phyloP scores from a whole-genome alignment of 306 rosid genomes.

The Dryas octopetala region DNA sequence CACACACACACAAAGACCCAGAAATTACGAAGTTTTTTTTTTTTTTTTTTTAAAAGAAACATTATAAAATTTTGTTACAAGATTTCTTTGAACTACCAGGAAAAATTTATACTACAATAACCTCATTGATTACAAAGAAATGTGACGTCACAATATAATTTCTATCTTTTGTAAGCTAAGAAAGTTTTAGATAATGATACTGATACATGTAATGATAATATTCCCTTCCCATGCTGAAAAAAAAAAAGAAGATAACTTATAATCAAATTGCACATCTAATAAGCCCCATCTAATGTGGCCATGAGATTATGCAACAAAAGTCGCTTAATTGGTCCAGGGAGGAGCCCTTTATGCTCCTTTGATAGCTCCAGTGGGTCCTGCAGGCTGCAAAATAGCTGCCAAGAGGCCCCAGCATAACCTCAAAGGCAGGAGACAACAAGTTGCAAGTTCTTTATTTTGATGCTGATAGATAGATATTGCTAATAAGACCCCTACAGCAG shows the following conservation, averaged over 20 bases:
- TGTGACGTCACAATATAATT: background rate
- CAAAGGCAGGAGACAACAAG: background rate
- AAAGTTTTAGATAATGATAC: background rate
- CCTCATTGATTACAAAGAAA: background rate
- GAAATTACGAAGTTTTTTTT: no score
- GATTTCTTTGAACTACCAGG: background rate
- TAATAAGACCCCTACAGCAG: slow-evolving; percentile 17
- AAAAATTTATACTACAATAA: background rate
- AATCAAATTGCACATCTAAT: slow-evolving; percentile 3
- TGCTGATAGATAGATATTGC: slow-evolving; percentile 3
- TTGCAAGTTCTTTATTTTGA: background rate
- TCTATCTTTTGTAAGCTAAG: background rate
- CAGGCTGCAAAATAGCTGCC: background rate
- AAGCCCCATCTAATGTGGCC: background rate
- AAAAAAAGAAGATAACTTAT: background rate
- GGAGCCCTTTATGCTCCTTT: slow-evolving; percentile 9
- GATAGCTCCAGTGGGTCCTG: background rate
- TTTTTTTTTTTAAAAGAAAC: background rate
- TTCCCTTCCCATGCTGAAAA: background rate
- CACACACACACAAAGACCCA: no score
- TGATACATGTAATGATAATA: background rate
- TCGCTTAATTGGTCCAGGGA: background rate
- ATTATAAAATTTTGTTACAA: background rate
- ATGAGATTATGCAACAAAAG: slow-evolving; percentile 6
- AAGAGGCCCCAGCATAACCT: slow-evolving; percentile 13